phyloP scores from a whole-genome alignment of 495 filamentous ascomycete genomes.

The Neurospora sublineolata region DNA sequence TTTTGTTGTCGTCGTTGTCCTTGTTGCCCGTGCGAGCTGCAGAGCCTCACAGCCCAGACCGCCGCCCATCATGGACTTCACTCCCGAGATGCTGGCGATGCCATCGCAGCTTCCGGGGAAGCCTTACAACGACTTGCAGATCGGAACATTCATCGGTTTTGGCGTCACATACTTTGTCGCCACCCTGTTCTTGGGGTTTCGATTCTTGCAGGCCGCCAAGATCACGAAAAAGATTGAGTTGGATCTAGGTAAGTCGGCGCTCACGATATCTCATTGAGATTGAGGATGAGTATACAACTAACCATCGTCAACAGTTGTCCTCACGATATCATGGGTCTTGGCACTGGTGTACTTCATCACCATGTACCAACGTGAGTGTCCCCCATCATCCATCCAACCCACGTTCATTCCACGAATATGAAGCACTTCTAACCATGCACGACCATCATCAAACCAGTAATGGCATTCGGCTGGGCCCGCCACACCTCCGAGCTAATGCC shows the following conservation, averaged over 20 bases:
- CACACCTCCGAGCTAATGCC: conserved; percentile 1
- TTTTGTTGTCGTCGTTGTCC: neutral
- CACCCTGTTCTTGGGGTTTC: conserved; percentile 5
- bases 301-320: neutral
- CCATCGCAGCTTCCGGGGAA: neutral
- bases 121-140: conserved; percentile 3
- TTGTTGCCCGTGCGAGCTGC: neutral
- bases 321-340: conserved; percentile 3
- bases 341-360: conserved; percentile 4
- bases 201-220: conserved; percentile 5
- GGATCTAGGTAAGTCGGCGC: neutral
- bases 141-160: conserved; percentile 1
- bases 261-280: neutral
- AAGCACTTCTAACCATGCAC: neutral
- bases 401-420: too few relatives aligned
- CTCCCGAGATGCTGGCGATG: neutral
- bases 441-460: neutral
- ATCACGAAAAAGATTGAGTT: conserved; percentile 3
- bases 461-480: conserved; percentile 7
- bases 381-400: too few relatives aligned
- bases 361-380: neutral
- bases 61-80: neutral
- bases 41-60: neutral
- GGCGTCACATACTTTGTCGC: conserved; percentile 5
- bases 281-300: neutral